phyloP scores from a whole-genome alignment of 768 basidiomycete genomes.

The Hericium rajendrae region DNA sequence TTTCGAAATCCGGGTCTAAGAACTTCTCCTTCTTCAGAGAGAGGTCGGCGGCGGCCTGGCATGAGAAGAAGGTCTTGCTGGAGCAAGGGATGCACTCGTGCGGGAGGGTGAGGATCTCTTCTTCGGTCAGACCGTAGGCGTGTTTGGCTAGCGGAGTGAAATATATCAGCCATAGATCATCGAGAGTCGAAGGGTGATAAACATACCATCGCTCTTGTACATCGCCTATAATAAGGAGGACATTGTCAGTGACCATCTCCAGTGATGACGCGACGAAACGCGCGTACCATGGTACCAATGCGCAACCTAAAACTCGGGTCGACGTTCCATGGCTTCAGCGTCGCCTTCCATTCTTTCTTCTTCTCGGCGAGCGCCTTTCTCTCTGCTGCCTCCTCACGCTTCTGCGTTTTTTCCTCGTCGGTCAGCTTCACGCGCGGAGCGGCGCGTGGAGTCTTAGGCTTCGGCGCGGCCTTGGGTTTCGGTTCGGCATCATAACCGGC shows the following conservation, averaged over 20 bases:
- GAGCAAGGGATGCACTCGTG: slow-evolving; percentile 1
- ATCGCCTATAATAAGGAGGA: not conserved
- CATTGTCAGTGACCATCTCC: not conserved
- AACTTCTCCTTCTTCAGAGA: not conserved
- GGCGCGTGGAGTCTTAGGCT: not conserved
- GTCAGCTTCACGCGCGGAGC: not conserved
- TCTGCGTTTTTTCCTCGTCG: not conserved
- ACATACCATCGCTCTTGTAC: not conserved
- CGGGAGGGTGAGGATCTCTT: not conserved
- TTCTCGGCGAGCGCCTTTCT: not conserved
- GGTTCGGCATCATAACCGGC: not conserved
- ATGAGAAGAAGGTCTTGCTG: slow-evolving; percentile 1
- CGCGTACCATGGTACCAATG: not conserved
- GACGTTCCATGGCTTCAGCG: not conserved
- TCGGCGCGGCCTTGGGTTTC: not conserved
- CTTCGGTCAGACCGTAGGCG: slow-evolving; percentile 1
- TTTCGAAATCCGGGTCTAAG: not conserved
- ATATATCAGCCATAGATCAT: not conserved
- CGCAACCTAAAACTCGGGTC: not conserved
- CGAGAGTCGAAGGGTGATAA: not conserved
- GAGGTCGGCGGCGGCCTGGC: not conserved
- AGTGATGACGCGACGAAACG: not conserved
- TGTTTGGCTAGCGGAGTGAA: not conserved
- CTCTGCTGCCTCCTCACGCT: not conserved
- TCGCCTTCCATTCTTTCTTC: not conserved